phyloP scores from a whole-genome alignment of 805 yeast genomes.

The Kregervanrija delftensis region DNA sequence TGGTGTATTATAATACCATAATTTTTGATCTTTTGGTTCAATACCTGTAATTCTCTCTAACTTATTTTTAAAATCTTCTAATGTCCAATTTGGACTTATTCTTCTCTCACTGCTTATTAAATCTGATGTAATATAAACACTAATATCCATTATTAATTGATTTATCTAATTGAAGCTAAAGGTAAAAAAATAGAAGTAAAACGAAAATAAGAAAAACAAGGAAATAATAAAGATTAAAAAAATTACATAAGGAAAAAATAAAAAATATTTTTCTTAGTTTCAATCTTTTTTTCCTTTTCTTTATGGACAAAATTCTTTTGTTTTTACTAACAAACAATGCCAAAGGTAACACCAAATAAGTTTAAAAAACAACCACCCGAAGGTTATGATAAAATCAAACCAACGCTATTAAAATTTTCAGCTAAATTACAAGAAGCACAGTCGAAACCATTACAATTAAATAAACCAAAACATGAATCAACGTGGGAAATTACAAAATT shows the following conservation, averaged over 20 bases:
- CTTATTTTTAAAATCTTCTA: constrained; percentile 43
- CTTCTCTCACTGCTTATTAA: constrained; percentile 39
- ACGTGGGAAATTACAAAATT: constrained; percentile 66
- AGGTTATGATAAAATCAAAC: constrained; percentile 64
- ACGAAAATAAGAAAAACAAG: not conserved
- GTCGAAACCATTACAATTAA: constrained; percentile 28
- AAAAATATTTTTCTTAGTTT: not conserved
- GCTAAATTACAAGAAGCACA: constrained; percentile 51
- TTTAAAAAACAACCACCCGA: constrained; percentile 54
- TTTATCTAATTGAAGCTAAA: no score
- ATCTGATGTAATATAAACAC: no score
- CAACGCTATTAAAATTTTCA: constrained; percentile 56
- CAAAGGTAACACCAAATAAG: constrained; percentile 11
- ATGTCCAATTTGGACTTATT: constrained; percentile 54
- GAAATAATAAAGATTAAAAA: not conserved
- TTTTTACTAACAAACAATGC: constrained; percentile 2
- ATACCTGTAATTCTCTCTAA: constrained; percentile 73
- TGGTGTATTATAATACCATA: constrained; percentile 36
- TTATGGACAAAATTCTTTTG: not conserved
- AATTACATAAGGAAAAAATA: not conserved
- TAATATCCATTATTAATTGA: no score
- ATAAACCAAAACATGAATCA: constrained; percentile 47
- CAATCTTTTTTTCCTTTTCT: not conserved
- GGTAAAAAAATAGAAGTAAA: not conserved
- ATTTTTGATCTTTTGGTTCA: constrained; percentile 47